phyloP scores from a whole-genome alignment of 352 stramenopile species.

The Phytophthora quininea region DNA sequence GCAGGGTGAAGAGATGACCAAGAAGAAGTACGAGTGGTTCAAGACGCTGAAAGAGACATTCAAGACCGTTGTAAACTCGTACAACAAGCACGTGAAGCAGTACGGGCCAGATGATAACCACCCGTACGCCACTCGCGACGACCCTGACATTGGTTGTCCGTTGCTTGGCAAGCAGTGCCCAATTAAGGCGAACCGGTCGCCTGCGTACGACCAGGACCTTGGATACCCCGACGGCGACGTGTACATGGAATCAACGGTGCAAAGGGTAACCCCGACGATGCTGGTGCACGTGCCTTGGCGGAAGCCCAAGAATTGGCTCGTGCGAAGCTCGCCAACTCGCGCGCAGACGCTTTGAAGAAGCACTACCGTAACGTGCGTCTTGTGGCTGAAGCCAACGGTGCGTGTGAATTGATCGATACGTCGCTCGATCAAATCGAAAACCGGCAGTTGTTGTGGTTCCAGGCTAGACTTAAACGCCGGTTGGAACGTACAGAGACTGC shows the following conservation, averaged over 20 bases:
- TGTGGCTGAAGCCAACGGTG: slow-evolving; percentile 82
- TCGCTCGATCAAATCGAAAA: slow-evolving; percentile 77
- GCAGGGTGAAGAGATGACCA: slow-evolving; percentile 92
- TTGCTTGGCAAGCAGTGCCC: slow-evolving; percentile 92
- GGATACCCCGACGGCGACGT: slow-evolving; percentile 83
- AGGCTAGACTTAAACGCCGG: slow-evolving; percentile 72
- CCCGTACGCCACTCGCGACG: slow-evolving; percentile 84
- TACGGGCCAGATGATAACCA: slow-evolving; percentile 91
- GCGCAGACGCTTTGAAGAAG: slow-evolving; percentile 81
- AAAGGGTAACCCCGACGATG: slow-evolving; percentile 79
- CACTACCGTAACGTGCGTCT: slow-evolving; percentile 88
- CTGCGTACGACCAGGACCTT: slow-evolving; percentile 80
- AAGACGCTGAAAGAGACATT: slow-evolving; percentile 93
- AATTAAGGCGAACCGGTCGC: slow-evolving; percentile 83
- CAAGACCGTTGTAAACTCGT: slow-evolving; percentile 92
- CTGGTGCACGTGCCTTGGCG: slow-evolving; percentile 61
- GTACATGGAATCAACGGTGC: slow-evolving; percentile 75
- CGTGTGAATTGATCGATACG: slow-evolving; percentile 77
- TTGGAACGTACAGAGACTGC: slow-evolving; percentile 76
- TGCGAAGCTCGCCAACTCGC: slow-evolving; percentile 77
- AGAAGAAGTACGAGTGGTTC: slow-evolving; percentile 93
- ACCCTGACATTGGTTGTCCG: slow-evolving; percentile 82
- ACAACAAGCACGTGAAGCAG: slow-evolving; percentile 90
- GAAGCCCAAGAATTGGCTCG: slow-evolving; percentile 69
- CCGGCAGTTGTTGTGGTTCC: slow-evolving; percentile 78